Base-by-base conservation (phyloP, 345 rosid species). In the Eucalyptus grandis region DNA sequence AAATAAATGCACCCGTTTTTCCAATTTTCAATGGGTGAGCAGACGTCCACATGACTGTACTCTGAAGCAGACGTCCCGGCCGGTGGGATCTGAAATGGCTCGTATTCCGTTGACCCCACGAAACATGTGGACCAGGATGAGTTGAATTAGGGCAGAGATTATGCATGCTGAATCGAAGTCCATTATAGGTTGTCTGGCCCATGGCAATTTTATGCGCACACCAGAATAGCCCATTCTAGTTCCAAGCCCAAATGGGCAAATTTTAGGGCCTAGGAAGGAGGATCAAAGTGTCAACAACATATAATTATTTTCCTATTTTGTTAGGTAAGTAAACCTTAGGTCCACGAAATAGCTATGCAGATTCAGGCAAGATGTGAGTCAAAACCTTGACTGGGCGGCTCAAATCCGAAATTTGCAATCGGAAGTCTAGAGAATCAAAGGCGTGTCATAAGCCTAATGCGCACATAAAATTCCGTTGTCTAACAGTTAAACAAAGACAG, bases 401-500 rank as follows among this genome's bases (percentile, higher is more conserved):
- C 82, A 3, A 34, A 72, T 19, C 37, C 9, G 82, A 72, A 72
- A 37, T 62, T 0, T 62, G 69, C 34, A 62, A 62, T 62, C 3
- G 69, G 44, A 37, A 34, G 44, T 37, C 82, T 17, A 17, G 44
- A 69, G 7, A 69, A 34, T 69, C 44, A 16, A 69, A 34, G 2
- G 0, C 1, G 1, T 10, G 26, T 72, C 7, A 16, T 10, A 34
- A 72, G 44, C 14, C 7, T 5, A 10, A 34, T 17, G 44, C 7
- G 1, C 13, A 9, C 12, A 2, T 17, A 17, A 34, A 69, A 17
- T 5, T 31, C 4, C 2, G 0, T 69, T 16, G 3, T 34, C 34
- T 2, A 72, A 16, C 22, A 0, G 0, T 31, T 15, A 16, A 31
- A 67, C 22, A 67, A 67, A 31, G 3, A 31, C 0, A 0, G 6